Base-by-base conservation (phyloP, 2,329 filamentous ascomycete species). In the Geosmithia flava region DNA sequence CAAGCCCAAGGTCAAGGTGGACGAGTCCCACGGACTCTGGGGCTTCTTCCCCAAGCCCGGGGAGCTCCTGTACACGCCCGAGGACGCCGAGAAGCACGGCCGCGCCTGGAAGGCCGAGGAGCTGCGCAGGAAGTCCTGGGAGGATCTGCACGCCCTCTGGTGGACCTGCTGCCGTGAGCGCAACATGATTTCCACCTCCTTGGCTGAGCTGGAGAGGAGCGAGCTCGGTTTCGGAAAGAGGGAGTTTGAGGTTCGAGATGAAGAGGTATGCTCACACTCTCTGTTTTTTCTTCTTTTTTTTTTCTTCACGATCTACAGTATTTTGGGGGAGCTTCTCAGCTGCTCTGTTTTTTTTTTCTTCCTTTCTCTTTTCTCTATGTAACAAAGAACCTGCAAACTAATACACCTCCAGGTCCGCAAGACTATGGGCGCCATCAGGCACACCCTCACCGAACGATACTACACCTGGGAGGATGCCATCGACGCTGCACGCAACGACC, bases 101-200 rank as follows among this genome's bases (percentile, higher is more conserved):
- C 79, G 93, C 48, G 72, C 80, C 27, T 98, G 93, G 93, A 81
- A 76, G 11, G 81, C 86, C 7, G 79, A 87, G 67, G 93, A 98
- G 70, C 72, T 98, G 59, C 78, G 90, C 53, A 74, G 78, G 53
- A 96, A 96, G 69, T 88, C 84, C 53, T 98, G 89, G 87, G 87
- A 95, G 52, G 90, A 97, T 64, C 69, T 98, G 57, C 90, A 97
- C 66, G 72, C 75, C 52, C 74, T 98, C 59, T 98, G 91, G 89
- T 98, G 90, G 88, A 78, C 89, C 48, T 97, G 93, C 63, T 77
- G 85, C 51, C 89, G 87, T 69, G 93, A 98, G 70, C 75, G 86
- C 58, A 98, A 98, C 68, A 79, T 87, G 55, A 79, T 97, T 56
- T 75, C 80, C n/a, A 97, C 94, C 29, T 81, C 84, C 55, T 73